Evolutionary conservation across 352 stramenopile genomes (phyloP).

Genomic region (Phytophthora chlamydospora): DNA sequence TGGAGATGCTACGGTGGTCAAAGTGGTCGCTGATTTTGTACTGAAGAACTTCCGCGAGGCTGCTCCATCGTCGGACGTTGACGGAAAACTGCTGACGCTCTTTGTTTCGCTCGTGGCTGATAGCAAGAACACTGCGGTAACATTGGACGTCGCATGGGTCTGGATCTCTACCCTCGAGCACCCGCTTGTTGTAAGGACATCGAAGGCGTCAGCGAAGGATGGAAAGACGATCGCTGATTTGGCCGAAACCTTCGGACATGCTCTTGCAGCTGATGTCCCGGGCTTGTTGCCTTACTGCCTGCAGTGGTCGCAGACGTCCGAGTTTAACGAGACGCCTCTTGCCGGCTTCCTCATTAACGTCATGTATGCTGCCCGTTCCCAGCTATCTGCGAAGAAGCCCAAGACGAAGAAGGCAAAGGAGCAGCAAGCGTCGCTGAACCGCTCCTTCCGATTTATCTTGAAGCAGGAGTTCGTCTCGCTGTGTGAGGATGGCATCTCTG

Average conservation of each 20-base stretch:
- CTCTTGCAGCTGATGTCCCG: conserved; percentile 45
- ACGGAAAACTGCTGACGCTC: conserved; percentile 68
- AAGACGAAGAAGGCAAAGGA: conserved; percentile 50
- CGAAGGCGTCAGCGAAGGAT: conserved; percentile 9
- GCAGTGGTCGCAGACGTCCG: conserved; percentile 60
- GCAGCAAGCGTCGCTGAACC: conserved; percentile 47
- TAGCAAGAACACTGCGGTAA: conserved; percentile 26
- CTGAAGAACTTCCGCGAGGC: conserved; percentile 56
- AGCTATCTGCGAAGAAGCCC: conserved; percentile 36
- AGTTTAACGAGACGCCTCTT: conserved; percentile 50
- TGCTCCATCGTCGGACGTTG: conserved; percentile 29
- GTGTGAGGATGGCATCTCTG: conserved; percentile 38
- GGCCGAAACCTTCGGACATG: conserved; percentile 46
- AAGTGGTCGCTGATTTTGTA: conserved; percentile 55
- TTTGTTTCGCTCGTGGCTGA: conserved; percentile 55
- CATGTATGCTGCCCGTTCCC: conserved; percentile 49
- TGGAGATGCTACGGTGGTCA: conserved; percentile 37
- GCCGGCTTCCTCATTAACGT: conserved; percentile 70
- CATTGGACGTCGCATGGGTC: conserved; percentile 44
- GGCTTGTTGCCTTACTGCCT: conserved; percentile 63
- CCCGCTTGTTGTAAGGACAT: conserved; percentile 45
- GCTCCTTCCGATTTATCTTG: conserved; percentile 59
- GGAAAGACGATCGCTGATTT: conserved; percentile 34
- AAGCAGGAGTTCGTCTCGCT: conserved; percentile 71
- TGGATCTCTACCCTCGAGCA: conserved; percentile 65